Conservation (phyloP, 106 monocot genomes). For the Vanilla planifolia region DNA sequence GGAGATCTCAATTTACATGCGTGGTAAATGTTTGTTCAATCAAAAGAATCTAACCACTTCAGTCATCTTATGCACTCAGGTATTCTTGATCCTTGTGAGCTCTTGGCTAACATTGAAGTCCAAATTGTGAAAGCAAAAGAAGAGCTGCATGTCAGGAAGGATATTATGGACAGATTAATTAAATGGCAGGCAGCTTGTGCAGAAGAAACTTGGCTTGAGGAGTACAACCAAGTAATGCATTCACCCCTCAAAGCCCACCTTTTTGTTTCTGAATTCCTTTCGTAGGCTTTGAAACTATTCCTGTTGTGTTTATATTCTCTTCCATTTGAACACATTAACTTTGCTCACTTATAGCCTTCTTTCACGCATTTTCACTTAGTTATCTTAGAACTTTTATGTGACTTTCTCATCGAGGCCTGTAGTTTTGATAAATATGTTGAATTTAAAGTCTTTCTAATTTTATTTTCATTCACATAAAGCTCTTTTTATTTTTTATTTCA, state of each 20-base stretch:
- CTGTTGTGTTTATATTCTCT: too few species aligned
- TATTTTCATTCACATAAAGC: too few species aligned
- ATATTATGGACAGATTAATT: conserved; percentile 52
- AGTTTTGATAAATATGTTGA: too few species aligned
- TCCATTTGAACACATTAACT: too few species aligned
- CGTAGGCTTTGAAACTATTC: too few species aligned
- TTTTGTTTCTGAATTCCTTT: too few species aligned
- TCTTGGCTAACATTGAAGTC: conserved; percentile 55
- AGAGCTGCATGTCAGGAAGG: conserved; percentile 45
- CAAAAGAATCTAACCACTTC: not conserved
- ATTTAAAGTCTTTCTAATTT: too few species aligned
- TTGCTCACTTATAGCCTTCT: too few species aligned
- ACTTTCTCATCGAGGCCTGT: too few species aligned
- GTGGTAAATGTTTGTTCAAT: not conserved
- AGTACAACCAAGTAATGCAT: conserved; percentile 50
- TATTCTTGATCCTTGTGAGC: conserved; percentile 76
- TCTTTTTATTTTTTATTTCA: too few species aligned
- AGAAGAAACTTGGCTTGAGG: conserved; percentile 88
- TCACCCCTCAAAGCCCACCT: not conserved
- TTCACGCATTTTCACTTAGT: too few species aligned
- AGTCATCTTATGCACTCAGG: conserved; percentile 34
- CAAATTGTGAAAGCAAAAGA: conserved; percentile 64
- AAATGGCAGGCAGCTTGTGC: conserved; percentile 76
- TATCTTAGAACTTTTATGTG: too few species aligned
- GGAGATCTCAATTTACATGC: conserved; percentile 1